A percentile compares a stretch with the other conserved stretches of the same genome.
These are phyloP conservation scores for Lactifluus volemus DNA, from an alignment of 768 basidiomycete species.

Conservation along the genomic window DNA sequence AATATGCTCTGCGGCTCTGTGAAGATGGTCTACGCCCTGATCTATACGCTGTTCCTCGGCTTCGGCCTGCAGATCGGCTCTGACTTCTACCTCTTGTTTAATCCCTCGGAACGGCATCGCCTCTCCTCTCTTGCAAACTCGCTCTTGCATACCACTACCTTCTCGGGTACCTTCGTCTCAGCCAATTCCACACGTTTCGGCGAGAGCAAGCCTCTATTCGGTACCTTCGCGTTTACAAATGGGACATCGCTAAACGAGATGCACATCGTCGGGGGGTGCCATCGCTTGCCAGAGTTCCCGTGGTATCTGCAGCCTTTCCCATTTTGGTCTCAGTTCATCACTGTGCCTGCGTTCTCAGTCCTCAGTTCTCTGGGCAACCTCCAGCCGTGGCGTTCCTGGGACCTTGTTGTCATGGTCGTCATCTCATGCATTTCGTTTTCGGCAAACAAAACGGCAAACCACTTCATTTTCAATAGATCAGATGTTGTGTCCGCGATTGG, in stretches of 20 bases:
- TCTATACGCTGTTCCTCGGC: slow-evolving; percentile 74
- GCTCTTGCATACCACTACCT: slow-evolving; percentile 38
- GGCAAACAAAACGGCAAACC: slow-evolving; percentile 71
- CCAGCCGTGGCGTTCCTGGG: slow-evolving; percentile 61
- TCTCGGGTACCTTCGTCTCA: slow-evolving; percentile 58
- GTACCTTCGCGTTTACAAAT: slow-evolving; percentile 60
- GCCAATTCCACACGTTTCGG: slow-evolving; percentile 39
- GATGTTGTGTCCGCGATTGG: slow-evolving; percentile 79
- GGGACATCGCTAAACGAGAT: slow-evolving; percentile 35
- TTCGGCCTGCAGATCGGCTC: slow-evolving; percentile 79
- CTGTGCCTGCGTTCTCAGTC: slow-evolving; percentile 65
- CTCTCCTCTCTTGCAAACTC: slow-evolving; percentile 43
- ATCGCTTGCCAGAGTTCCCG: slow-evolving; percentile 49
- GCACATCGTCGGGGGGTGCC: slow-evolving; percentile 53
- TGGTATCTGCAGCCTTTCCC: slow-evolving; percentile 81
- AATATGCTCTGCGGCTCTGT: slow-evolving; percentile 75
- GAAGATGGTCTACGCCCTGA: slow-evolving; percentile 77
- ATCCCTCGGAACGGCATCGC: slow-evolving; percentile 44
- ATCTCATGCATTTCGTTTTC: slow-evolving; percentile 74
- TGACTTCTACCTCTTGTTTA: slow-evolving; percentile 65
- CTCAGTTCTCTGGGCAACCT: slow-evolving; percentile 64
- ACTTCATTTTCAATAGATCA: slow-evolving; percentile 72
- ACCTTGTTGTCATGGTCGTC: slow-evolving; percentile 72
- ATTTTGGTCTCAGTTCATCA: slow-evolving; percentile 58
- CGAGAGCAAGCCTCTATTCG: slow-evolving; percentile 36